phyloP scores from a whole-genome alignment of 2,329 filamentous ascomycete genomes.

The Eutypa lata region DNA sequence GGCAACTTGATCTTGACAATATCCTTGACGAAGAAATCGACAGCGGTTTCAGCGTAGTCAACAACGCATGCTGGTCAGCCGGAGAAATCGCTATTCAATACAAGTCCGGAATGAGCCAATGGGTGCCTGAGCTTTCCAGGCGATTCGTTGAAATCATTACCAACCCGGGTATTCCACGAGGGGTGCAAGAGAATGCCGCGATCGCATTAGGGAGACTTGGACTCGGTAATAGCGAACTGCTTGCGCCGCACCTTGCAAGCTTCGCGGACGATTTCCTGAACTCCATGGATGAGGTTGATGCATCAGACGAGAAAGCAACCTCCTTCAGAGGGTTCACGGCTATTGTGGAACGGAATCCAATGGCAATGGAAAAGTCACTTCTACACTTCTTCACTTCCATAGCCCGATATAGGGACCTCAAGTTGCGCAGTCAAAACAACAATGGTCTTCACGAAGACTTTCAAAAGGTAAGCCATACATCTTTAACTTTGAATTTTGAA shows the following conservation, averaged over 20 bases:
- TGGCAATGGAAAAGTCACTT: conserved; percentile 85
- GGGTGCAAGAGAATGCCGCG: conserved; percentile 88
- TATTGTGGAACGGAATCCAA: conserved; percentile 80
- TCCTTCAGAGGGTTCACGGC: conserved; percentile 88
- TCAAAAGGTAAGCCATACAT: conserved; percentile 61
- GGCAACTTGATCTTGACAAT: conserved; percentile 79
- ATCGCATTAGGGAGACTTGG: conserved; percentile 89
- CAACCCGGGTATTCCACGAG: conserved; percentile 80
- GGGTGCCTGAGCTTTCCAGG: conserved; percentile 72
- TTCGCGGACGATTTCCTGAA: conserved; percentile 81
- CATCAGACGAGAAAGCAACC: conserved; percentile 90
- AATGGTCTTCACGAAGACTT: conserved; percentile 69
- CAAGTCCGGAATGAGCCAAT: conserved; percentile 71
- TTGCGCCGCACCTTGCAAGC: conserved; percentile 74
- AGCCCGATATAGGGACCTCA: conserved; percentile 69
- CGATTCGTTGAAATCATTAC: conserved; percentile 79
- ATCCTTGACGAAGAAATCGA: conserved; percentile 78
- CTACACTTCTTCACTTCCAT: conserved; percentile 81
- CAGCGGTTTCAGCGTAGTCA: conserved; percentile 85
- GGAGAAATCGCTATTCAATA: conserved; percentile 87
- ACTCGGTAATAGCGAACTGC: conserved; percentile 68
- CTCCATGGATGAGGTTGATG: conserved; percentile 79
- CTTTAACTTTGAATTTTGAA: conserved; percentile 1
- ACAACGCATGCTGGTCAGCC: conserved; percentile 96
- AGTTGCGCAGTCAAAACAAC: conserved; percentile 57